These are phyloP conservation scores for Penicillium sp. DNA, from an alignment of 2,329 filamentous ascomycete species.

Conservation along the genomic window DNA sequence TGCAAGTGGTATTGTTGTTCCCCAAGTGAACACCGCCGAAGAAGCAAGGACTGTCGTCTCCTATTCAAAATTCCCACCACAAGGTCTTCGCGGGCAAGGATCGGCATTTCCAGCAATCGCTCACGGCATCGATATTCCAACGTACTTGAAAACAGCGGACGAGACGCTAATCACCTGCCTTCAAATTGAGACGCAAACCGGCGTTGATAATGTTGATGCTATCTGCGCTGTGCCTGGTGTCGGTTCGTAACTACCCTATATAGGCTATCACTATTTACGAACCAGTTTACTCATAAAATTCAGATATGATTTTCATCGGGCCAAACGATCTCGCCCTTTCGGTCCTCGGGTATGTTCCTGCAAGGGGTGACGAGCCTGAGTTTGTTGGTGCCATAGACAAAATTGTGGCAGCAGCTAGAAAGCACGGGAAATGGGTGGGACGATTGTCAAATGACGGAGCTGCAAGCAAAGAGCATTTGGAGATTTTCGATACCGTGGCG, in stretches of 20 bases:
- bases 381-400: constrained; percentile 63
- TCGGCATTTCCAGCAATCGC: constrained; percentile 28
- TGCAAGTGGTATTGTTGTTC: constrained; percentile 50
- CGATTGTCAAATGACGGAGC: constrained; percentile 52
- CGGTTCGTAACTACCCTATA: constrained; percentile 22
- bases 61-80: constrained; percentile 32
- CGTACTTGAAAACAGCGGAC: constrained; percentile 40
- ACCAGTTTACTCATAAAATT: neutral
- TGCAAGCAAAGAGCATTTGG: constrained; percentile 42
- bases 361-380: constrained; percentile 57
- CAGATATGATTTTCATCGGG: constrained; percentile 40
- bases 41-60: constrained; percentile 35
- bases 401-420: constrained; percentile 60
- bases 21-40: constrained; percentile 55
- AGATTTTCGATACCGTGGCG: constrained; percentile 50
- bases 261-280: too few species aligned
- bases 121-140: constrained; percentile 34
- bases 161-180: constrained; percentile 37
- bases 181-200: constrained; percentile 45
- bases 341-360: constrained; percentile 64
- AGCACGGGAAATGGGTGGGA: constrained; percentile 68
- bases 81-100: constrained; percentile 32
- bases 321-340: constrained; percentile 42
- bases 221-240: constrained; percentile 45
- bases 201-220: constrained; percentile 45